A percentile compares a stretch with the other conserved stretches of the same genome.
Conservation (phyloP, 148 eudicot species). For the Agrostemma githago region DNA sequence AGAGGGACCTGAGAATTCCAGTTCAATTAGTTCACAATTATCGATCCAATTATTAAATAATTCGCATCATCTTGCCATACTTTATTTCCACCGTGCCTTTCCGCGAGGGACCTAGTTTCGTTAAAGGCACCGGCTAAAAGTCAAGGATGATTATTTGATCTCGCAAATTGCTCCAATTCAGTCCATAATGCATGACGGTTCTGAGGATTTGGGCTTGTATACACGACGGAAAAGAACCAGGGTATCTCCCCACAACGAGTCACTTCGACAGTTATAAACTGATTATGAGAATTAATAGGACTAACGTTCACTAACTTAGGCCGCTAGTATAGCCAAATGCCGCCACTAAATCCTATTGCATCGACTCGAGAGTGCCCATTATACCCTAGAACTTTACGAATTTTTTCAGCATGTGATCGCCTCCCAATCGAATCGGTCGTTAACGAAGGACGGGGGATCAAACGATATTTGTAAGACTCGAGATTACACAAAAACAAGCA, state of each 20-base stretch:
- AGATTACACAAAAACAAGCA: no score
- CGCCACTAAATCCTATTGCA: no score
- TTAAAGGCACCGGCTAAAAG: no score
- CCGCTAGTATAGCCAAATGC: no score
- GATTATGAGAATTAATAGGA: background rate
- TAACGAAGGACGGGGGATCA: no score
- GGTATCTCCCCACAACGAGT: background rate
- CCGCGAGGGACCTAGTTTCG: background rate
- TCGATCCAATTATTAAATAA: background rate
- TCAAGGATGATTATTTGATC: background rate
- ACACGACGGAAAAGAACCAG: no score
- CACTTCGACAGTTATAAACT: background rate
- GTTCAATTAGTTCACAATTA: no score
- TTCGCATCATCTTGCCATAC: background rate
- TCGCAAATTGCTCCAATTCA: background rate
- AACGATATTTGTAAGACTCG: no score
- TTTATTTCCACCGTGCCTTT: background rate
- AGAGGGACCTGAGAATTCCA: background rate
- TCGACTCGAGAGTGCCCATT: no score
- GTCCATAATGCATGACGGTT: background rate
- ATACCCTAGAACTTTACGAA: no score
- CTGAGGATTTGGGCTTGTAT: background rate
- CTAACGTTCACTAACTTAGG: background rate
- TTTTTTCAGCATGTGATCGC: no score
- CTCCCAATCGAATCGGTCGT: no score